These are phyloP conservation scores for Acanthochlamys bracteata DNA, from an alignment of 106 monocot genomes.

Conservation along the genomic window DNA sequence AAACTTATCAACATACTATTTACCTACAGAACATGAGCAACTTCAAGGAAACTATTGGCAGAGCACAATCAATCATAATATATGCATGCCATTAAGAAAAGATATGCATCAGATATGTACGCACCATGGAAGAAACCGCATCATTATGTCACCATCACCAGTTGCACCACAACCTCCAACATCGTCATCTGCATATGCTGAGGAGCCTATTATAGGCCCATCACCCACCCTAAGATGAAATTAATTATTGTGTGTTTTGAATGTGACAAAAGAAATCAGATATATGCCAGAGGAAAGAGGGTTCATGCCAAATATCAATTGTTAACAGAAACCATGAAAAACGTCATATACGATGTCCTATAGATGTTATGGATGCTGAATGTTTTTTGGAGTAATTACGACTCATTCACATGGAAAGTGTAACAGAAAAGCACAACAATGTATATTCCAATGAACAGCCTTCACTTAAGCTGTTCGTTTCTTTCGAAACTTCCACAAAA, in stretches of 20 bases:
- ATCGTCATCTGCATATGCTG: constrained; percentile 92
- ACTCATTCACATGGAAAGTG: no score
- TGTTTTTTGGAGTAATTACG: no score
- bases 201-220: constrained; percentile 86
- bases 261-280: background rate
- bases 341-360: no score
- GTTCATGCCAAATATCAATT: background rate
- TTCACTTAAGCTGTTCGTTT: no score
- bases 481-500: no score
- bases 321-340: no score
- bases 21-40: no score
- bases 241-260: background rate
- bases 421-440: no score
- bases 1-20: no score
- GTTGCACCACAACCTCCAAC: constrained; percentile 93
- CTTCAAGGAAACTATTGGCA: background rate
- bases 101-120: no score
- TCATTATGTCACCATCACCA: constrained; percentile 97
- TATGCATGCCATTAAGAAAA: background rate
- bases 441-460: no score
- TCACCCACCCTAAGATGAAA: constrained; percentile 67
- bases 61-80: background rate
- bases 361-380: no score
- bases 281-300: background rate
- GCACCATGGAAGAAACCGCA: constrained; percentile 98